These are phyloP conservation scores for Candolleomyces eurysporus DNA, from an alignment of 768 basidiomycete genomes.

Conservation along the genomic window DNA sequence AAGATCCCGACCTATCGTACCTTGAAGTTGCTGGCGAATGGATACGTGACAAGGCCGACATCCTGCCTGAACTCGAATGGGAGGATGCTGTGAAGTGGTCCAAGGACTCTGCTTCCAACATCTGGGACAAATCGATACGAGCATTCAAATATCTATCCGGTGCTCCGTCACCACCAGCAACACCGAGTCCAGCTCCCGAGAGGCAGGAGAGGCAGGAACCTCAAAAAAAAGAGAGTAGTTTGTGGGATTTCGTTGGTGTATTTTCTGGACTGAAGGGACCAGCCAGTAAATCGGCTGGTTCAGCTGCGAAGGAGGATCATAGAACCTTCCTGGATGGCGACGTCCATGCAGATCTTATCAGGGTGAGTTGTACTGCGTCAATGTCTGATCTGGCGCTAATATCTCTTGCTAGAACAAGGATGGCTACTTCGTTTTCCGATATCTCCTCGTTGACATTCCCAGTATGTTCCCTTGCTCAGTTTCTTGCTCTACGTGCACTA, in stretches of 20 bases:
- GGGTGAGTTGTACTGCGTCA: conserved; percentile 44
- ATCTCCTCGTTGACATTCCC: conserved; percentile 77
- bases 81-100: conserved; percentile 53
- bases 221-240: conserved; percentile 33
- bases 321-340: conserved; percentile 69
- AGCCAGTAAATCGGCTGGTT: background rate
- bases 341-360: conserved; percentile 75
- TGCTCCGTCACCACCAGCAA: conserved; percentile 41
- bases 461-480: conserved; percentile 47
- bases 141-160: conserved; percentile 77
- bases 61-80: conserved; percentile 50
- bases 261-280: conserved; percentile 62
- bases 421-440: conserved; percentile 76
- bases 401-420: conserved; percentile 55
- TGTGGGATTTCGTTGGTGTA: conserved; percentile 61
- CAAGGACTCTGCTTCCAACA: conserved; percentile 35
- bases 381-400: conserved; percentile 8
- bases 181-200: conserved; percentile 28
- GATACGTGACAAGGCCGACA: conserved; percentile 36
- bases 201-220: conserved; percentile 22
- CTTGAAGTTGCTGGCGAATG: conserved; percentile 42
- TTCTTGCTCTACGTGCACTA: conserved; percentile 4
- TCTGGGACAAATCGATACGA: conserved; percentile 50
- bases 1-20: conserved; percentile 38
- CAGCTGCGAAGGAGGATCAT: conserved; percentile 25